Conservation (phyloP, 495 filamentous ascomycete species). For the Daldinia bambusicola region DNA sequence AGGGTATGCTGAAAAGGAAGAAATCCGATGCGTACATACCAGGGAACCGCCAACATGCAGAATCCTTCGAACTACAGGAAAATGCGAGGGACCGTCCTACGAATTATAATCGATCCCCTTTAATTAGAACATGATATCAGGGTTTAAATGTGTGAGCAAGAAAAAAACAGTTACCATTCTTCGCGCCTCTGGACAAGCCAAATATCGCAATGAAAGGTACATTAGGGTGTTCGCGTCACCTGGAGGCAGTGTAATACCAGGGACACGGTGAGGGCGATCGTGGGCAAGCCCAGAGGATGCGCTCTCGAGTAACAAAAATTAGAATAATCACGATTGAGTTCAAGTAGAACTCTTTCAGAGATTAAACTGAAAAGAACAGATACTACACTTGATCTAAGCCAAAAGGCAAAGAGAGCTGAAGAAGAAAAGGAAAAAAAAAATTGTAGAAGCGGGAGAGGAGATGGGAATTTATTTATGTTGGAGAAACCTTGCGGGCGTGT, state of each 20-base stretch:
- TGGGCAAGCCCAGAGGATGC: constrained; percentile 85
- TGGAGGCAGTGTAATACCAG: constrained; percentile 88
- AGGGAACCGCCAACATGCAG: neutral
- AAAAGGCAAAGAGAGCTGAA: constrained; percentile 69
- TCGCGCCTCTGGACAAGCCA: constrained; percentile 68
- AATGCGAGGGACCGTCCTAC: neutral
- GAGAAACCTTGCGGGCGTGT: neutral
- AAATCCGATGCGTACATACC: constrained; percentile 4
- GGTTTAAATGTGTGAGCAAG: neutral
- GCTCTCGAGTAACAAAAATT: constrained; percentile 72
- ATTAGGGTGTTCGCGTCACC: constrained; percentile 73
- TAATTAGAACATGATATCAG: neutral
- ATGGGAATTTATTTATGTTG: constrained; percentile 21
- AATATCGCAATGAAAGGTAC: constrained; percentile 61
- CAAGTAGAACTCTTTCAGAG: constrained; percentile 72
- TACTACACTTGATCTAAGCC: constrained; percentile 99
- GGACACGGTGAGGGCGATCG: constrained; percentile 78
- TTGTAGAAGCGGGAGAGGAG: constrained; percentile 7
- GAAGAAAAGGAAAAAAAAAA: constrained; percentile 47
- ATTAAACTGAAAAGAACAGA: constrained; percentile 99
- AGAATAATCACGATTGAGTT: constrained; percentile 84
- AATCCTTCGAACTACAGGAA: constrained; percentile 10
- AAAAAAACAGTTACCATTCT: constrained; percentile 60
- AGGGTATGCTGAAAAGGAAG: constrained; percentile 17
- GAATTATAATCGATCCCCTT: neutral